Base-by-base conservation (phyloP, 2,329 filamentous ascomycete species). In the Botrytis byssoidea region DNA sequence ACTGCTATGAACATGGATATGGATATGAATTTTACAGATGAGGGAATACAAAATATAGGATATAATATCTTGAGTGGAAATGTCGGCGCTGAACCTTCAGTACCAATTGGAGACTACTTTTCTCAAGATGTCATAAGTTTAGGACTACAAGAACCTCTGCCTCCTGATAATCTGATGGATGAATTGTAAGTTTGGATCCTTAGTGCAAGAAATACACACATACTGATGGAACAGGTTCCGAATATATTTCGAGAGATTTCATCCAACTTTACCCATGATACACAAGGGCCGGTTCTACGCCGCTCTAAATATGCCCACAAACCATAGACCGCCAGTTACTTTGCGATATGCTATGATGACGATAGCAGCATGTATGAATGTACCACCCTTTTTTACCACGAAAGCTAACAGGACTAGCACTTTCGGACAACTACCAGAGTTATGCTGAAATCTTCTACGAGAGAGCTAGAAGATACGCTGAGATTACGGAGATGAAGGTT, bases 321-420 rank as follows among this genome's bases (percentile, higher is more conserved):
- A 92, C 73, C 89, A 91, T 85, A 91, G 93, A 73, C 95, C 95
- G 3, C 93, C 95, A 1, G 89, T 97, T 79, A 93, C 90, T 79
- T 83, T 98, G 60, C 89, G 95, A 79, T 98, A 98, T 82, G 91
- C 91, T 37, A 93, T 98, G 81, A 97, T 94, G 94, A 88, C 91
- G n/a, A 85, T 93, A 78, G 93, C 93, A 14, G 90, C 94, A 8
- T 88, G 71, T 72, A 68, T 37, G 71, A 68, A 59, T 61, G 22
- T n/a, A 12, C 55, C 48, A 10, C 14, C 37, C 35, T 32, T 42
- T 60, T 32, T 14, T 18, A 22, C n/a, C 37, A 59, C 20, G 3
- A 3, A 44, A 48, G 37, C 71, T 72, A 40, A 72, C 51, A n/a
- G 22, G 22, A 29, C 12, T 29, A 72, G 71, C 89, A 22, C 85